These are phyloP conservation scores for Agaricales sp. DNA, from an alignment of 1,284 basidiomycete species.

Conservation along the genomic window DNA sequence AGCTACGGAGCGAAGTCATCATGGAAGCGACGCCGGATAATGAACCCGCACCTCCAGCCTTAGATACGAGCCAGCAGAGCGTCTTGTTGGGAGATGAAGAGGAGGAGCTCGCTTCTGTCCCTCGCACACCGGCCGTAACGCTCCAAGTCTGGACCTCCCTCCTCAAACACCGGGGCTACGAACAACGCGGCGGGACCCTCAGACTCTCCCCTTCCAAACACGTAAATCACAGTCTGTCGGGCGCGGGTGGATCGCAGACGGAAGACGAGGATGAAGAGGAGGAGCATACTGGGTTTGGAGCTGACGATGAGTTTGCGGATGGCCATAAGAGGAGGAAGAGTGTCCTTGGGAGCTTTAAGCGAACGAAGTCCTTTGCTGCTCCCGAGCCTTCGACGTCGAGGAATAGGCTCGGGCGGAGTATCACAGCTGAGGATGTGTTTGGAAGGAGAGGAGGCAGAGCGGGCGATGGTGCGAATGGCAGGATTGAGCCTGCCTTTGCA, in stretches of 20 bases:
- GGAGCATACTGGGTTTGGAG: not conserved
- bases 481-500: no score
- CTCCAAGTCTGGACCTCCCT: constrained; percentile 59
- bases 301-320: not conserved
- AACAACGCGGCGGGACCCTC: constrained; percentile 41
- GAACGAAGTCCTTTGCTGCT: not conserved
- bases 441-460: not conserved
- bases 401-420: not conserved
- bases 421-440: not conserved
- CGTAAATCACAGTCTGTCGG: not conserved
- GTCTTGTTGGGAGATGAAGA: constrained; percentile 22
- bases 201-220: constrained; percentile 42
- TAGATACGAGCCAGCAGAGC: not conserved
- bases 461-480: not conserved
- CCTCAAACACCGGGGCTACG: constrained; percentile 53
- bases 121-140: constrained; percentile 45
- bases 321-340: not conserved
- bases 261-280: not conserved
- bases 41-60: not conserved
- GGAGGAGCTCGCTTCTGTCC: constrained; percentile 43
- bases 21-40: not conserved
- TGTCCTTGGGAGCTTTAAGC: not conserved
- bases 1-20: constrained; percentile 4
- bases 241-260: no score
- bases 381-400: not conserved